Base-by-base conservation (phyloP, 2,329 filamentous ascomycete species). In the Drechslerella dactyloides region DNA sequence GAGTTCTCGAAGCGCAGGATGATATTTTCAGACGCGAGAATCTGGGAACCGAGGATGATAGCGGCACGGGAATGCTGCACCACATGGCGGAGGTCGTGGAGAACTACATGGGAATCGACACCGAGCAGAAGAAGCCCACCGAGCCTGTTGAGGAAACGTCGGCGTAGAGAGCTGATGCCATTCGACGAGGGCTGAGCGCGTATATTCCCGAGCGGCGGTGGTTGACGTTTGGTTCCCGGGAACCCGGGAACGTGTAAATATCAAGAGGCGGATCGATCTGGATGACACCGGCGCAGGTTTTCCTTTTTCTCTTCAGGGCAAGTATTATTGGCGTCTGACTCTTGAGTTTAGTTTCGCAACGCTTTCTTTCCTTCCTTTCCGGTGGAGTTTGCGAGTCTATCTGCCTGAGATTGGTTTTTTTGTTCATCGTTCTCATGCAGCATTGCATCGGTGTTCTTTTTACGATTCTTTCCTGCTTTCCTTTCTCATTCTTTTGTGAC, bases 1-100 rank as follows among this genome's bases (percentile, higher is more conserved):
- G 69, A 33, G 56, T 73, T 51, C 52, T 73, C 7, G 69, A 73
- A 35, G 62, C 69, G 21, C 69, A 44, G 13, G 69, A 73, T 33
- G 69, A 73, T 73, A 68, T 68, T 42, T 15, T 61, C 60, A 44
- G 35, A 52, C 30, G 51, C n/a, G 48, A 73, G 35, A 66, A 58
- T 21, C 42, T 60, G 13, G 50, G 51, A 40, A 44, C 62, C 3
- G 11, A 19, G 11, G 40, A 17, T n/a, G 21, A 50, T 1, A 44
- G 42, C 24, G 40, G 33, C 7, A 27, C 35, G 1, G 69, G 62
- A 1, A 55, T 66, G 13, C 48, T 73, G 11, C 53, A 35, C 19
- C 56, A 66, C 15, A 44, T 68, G 11, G 48, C 57, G 17, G 69
- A 68, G 23, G 62, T 63, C 19, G 69, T 68, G 2, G 69, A 73